These are phyloP conservation scores for Oidiodendron maius DNA, from an alignment of 495 filamentous ascomycete species.

Conservation along the genomic window DNA sequence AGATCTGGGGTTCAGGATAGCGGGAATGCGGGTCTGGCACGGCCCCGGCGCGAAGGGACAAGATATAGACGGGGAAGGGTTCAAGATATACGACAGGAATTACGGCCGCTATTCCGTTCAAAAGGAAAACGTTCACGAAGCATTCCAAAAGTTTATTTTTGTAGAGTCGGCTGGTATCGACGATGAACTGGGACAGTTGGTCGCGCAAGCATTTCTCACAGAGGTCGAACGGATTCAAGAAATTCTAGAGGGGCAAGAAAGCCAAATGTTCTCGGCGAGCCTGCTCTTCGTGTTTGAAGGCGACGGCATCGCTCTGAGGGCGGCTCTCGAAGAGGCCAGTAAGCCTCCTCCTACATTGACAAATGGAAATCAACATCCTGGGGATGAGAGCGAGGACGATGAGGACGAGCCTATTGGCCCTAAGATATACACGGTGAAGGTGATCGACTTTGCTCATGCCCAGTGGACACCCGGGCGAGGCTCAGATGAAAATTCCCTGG, in stretches of 20 bases:
- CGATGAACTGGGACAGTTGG: constrained; percentile 41
- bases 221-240: constrained; percentile 45
- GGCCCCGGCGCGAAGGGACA: constrained; percentile 34
- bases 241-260: constrained; percentile 52
- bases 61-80: constrained; percentile 44
- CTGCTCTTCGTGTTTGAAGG: constrained; percentile 92
- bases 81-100: constrained; percentile 77
- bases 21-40: constrained; percentile 90
- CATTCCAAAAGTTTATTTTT: constrained; percentile 71
- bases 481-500: constrained; percentile 78
- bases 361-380: constrained; percentile 17
- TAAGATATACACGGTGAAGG: constrained; percentile 71
- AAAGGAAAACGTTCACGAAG: constrained; percentile 63
- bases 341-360: constrained; percentile 14
- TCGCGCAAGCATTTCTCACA: constrained; percentile 57
- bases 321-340: constrained; percentile 59
- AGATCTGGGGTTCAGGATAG: constrained; percentile 78
- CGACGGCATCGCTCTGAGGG: constrained; percentile 60
- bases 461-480: constrained; percentile 78
- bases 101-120: constrained; percentile 71
- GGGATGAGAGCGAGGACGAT: constrained; percentile 57
- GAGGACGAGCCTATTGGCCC: constrained; percentile 52
- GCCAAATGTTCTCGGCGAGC: constrained; percentile 89
- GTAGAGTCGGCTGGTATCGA: constrained; percentile 54
- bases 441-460: constrained; percentile 98